A percentile compares a stretch with the other conserved stretches of the same genome.
Conservation (phyloP, 805 yeast genomes). For the Kodamaea laetipori region DNA sequence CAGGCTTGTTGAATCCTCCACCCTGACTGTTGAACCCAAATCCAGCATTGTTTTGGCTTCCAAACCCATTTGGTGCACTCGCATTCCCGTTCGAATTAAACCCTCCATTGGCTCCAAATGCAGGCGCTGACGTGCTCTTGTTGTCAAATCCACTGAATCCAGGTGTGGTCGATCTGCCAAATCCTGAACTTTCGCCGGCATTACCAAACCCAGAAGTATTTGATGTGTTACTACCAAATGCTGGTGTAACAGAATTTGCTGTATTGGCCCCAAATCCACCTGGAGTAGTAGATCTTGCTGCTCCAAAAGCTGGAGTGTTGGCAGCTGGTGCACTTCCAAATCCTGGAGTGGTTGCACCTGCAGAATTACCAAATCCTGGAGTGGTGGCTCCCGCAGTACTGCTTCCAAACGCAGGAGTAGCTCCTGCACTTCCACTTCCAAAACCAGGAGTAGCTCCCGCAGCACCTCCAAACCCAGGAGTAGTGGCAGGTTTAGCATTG, state of each 20-base stretch:
- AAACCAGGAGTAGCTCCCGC: background rate
- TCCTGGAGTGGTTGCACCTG: slow-evolving; percentile 1
- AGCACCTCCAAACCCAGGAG: background rate
- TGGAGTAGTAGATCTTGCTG: background rate
- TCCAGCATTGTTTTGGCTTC: background rate
- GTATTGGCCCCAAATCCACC: no score
- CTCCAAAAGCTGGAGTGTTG: slow-evolving; percentile 3
- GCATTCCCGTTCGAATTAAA: background rate
- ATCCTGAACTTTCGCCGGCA: background rate
- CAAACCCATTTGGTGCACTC: background rate
- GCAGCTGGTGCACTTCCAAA: slow-evolving; percentile 4
- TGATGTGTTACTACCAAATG: background rate
- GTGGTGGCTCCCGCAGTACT: background rate
- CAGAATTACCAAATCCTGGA: slow-evolving; percentile 6
- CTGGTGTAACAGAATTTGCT: background rate
- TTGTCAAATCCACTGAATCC: background rate
- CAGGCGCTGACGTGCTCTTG: slow-evolving; percentile 6
- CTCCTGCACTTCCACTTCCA: no score
- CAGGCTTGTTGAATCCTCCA: background rate
- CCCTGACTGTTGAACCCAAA: background rate
- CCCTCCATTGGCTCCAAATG: slow-evolving; percentile 4
- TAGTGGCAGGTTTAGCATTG: no score
- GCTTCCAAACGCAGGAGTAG: background rate
- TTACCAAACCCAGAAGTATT: background rate
- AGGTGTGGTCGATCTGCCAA: slow-evolving; percentile 2